Evolutionary conservation across 2,329 filamentous ascomycete genomes (phyloP), one percentile per base, ranked within the genome.

Genomic region (Intubia oerlemansii): DNA sequence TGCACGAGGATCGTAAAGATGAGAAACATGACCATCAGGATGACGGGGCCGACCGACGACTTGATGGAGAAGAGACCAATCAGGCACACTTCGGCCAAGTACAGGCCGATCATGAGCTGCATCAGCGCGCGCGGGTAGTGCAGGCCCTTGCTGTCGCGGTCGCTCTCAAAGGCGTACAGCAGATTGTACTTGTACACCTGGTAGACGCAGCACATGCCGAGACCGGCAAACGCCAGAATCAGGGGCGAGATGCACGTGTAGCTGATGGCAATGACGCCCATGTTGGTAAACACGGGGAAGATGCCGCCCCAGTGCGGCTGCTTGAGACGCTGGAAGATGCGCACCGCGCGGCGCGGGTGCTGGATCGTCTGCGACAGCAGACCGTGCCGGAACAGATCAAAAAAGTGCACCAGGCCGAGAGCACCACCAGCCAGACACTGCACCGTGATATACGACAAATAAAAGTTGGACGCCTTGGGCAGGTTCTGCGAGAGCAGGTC

Each of bases 81-180:
- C 40, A 92, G 55, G 47, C 77, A 84, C 31, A 84, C 52, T 41
- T 85, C 71, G 1, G 73, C 66, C 10, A 92, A 54, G 49, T 92
- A 92, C 27, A 88, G 59, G 29, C 82, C 81, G 3, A 72, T 66
- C 24, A 85, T 67, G 18, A 88, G 63, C 36, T 95, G 84, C 55
- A 92, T 80, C 24, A 95, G 61, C 5, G 80, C 84, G 15, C 80
- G 76, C 2, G 81, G 76, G 45, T 92, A 95, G 42, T 81, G 71
- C 14, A 85, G 68, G 27, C 88, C 85, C 42, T 80, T 80, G 27
- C 82, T 92, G 44, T 95, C 84, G 37, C 91, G 70, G 36, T 70
- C 58, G 10, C 75, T 64, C 39, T 82, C 75, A 27, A 68, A 73
- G 10, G 88, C 77, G 46, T 79, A 92, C 14, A 92, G 57, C 30